These are phyloP conservation scores for Chalciporus sphaerocephalus DNA, from an alignment of 768 basidiomycete genomes.

Conservation along the genomic window DNA sequence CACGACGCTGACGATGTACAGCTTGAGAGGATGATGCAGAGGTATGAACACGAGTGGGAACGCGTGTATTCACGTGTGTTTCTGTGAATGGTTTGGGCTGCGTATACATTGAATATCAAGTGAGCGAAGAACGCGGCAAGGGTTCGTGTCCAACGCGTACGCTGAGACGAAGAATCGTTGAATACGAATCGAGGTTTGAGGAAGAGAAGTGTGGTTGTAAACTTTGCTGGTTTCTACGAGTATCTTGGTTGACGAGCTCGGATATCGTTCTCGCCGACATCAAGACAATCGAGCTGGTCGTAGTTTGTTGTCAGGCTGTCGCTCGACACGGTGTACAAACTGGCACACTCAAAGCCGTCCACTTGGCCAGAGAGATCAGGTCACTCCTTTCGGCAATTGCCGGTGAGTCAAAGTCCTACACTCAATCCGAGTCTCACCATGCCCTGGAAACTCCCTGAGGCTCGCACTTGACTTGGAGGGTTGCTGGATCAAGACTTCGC, in stretches of 20 bases:
- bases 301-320: neutral
- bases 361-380: neutral
- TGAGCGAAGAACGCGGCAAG: conserved; percentile 1
- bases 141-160: conserved; percentile 5
- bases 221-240: conserved; percentile 8
- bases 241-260: conserved; percentile 18
- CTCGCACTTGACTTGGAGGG: too few relatives aligned
- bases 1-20: conserved; percentile 5
- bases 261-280: conserved; percentile 17
- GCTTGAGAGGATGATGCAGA: conserved; percentile 2
- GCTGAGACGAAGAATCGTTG: conserved; percentile 5
- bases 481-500: too few relatives aligned
- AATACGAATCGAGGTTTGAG: conserved; percentile 9
- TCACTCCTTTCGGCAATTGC: conserved; percentile 10
- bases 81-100: conserved; percentile 14
- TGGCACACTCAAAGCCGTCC: too few relatives aligned
- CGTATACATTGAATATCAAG: neutral
- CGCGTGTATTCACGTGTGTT: conserved; percentile 3
- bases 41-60: conserved; percentile 8
- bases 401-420: too few relatives aligned
- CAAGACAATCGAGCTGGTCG: neutral
- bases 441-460: too few relatives aligned
- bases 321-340: neutral
- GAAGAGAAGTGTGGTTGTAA: conserved; percentile 11
- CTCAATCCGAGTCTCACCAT: neutral